Percentiles rank a stretch among this genome's conserved stretches.
These are phyloP conservation scores for Babesia gibsoni DNA, from an alignment of 169 alveolate species.

Conservation along the genomic window DNA sequence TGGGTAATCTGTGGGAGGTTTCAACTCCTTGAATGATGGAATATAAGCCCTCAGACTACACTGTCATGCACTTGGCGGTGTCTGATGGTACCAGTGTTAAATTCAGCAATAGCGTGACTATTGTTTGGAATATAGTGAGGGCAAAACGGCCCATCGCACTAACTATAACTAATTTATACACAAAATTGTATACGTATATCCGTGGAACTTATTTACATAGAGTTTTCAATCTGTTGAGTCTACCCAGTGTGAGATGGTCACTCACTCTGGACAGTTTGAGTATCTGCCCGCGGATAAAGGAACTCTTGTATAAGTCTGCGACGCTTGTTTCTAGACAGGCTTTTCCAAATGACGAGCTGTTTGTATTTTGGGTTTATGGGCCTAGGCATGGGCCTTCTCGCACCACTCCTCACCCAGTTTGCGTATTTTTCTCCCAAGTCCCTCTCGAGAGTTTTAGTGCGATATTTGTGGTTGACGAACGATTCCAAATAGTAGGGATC, in stretches of 20 bases:
- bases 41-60: too few relatives aligned
- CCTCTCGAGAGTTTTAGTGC: conserved; percentile 54
- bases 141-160: too few relatives aligned
- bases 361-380: conserved; percentile 38
- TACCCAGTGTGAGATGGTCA: too few relatives aligned
- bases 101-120: too few relatives aligned
- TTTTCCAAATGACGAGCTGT: conserved; percentile 45
- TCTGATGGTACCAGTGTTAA: too few relatives aligned
- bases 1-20: conserved; percentile 30
- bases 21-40: background rate
- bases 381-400: conserved; percentile 38
- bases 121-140: too few relatives aligned
- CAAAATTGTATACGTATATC: too few relatives aligned
- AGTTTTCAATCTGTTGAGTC: too few relatives aligned
- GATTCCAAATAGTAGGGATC: conserved; percentile 45
- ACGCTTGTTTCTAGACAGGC: conserved; percentile 44
- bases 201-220: too few relatives aligned
- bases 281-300: conserved; percentile 12
- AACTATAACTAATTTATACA: too few relatives aligned
- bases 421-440: conserved; percentile 39
- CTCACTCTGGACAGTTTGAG: too few relatives aligned
- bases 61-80: too few relatives aligned
- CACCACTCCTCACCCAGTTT: conserved; percentile 60
- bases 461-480: conserved; percentile 41
- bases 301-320: conserved; percentile 41